Evolutionary conservation across 2,329 filamentous ascomycete species (phyloP).

Genomic region (Blumeriella jaapii): DNA sequence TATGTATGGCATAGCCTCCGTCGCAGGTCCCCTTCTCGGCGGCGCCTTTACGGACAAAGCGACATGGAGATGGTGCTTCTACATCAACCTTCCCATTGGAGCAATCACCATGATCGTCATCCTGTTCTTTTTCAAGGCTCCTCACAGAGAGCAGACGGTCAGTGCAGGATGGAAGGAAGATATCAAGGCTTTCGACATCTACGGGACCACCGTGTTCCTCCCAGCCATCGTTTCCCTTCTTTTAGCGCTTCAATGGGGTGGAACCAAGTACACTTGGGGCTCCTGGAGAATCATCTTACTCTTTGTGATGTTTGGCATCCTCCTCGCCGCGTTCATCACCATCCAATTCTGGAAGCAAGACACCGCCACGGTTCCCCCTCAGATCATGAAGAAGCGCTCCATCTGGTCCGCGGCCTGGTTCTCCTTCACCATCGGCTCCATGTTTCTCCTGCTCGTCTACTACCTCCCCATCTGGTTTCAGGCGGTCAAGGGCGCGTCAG

Average conservation of each 20-base stretch:
- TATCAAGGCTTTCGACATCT: slow-evolving; percentile 26
- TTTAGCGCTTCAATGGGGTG: slow-evolving; percentile 33
- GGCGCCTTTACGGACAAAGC: slow-evolving; percentile 23
- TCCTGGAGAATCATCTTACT: slow-evolving; percentile 27
- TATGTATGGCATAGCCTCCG: slow-evolving; percentile 23
- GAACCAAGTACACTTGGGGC: slow-evolving; percentile 29
- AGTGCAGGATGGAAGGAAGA: slow-evolving; percentile 28
- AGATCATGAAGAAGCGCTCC: slow-evolving; percentile 29
- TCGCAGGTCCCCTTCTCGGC: slow-evolving; percentile 27
- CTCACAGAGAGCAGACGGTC: slow-evolving; percentile 27
- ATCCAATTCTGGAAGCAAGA: slow-evolving; percentile 31
- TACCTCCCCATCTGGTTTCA: slow-evolving; percentile 39
- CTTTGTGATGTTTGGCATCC: slow-evolving; percentile 25
- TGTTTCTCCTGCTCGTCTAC: slow-evolving; percentile 32
- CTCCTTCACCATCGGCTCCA: slow-evolving; percentile 27
- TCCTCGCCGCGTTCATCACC: slow-evolving; percentile 23
- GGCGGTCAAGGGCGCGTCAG: slow-evolving; percentile 32
- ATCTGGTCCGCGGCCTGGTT: slow-evolving; percentile 27
- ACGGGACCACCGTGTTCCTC: slow-evolving; percentile 28
- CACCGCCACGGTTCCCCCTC: slow-evolving; percentile 31
- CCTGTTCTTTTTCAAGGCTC: slow-evolving; percentile 33
- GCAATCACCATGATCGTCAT: slow-evolving; percentile 30
- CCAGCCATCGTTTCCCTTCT: slow-evolving; percentile 29
- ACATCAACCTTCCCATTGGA: slow-evolving; percentile 25
- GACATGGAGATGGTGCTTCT: slow-evolving; percentile 27